These are phyloP conservation scores for Termitomyces sp. DNA, from an alignment of 768 basidiomycete species.

Conservation along the genomic window DNA sequence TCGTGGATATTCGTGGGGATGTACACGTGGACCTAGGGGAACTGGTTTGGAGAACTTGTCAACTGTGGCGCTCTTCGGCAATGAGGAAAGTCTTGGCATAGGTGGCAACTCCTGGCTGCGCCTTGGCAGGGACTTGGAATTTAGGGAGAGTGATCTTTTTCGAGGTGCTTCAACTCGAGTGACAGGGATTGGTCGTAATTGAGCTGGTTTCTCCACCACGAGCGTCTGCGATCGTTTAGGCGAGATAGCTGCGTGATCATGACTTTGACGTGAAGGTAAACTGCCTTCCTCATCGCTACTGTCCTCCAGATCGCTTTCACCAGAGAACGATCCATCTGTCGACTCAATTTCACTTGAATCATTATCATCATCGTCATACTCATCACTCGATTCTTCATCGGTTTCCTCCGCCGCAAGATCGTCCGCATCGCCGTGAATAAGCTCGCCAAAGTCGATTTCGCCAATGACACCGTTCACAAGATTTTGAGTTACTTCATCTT, in stretches of 20 bases:
- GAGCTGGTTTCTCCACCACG: neutral
- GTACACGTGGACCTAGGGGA: slow-evolving; percentile 29
- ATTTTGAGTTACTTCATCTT: slow-evolving; percentile 79
- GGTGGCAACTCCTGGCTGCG: slow-evolving; percentile 32
- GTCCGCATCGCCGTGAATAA: slow-evolving; percentile 72
- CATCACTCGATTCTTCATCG: slow-evolving; percentile 41
- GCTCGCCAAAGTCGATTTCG: slow-evolving; percentile 77
- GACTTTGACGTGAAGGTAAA: neutral
- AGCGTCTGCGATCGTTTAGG: slow-evolving; percentile 15
- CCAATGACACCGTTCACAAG: slow-evolving; percentile 78
- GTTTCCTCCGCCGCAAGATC: slow-evolving; percentile 76
- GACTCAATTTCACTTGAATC: slow-evolving; percentile 25
- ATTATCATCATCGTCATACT: slow-evolving; percentile 22
- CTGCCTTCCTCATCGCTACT: slow-evolving; percentile 27
- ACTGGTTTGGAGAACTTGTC: slow-evolving; percentile 29
- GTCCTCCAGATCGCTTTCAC: slow-evolving; percentile 13
- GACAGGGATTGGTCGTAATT: neutral
- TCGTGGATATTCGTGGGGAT: slow-evolving; percentile 14
- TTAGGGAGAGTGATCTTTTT: slow-evolving; percentile 41
- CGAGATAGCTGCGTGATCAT: slow-evolving; percentile 6
- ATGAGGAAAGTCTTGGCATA: slow-evolving; percentile 36
- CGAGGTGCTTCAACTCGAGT: slow-evolving; percentile 15
- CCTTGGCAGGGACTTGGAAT: slow-evolving; percentile 34
- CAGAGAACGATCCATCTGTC: slow-evolving; percentile 16
- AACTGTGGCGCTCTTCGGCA: slow-evolving; percentile 23